These are phyloP conservation scores for Penicillium longicatenatum DNA, from an alignment of 495 filamentous ascomycete genomes.

Conservation along the genomic window DNA sequence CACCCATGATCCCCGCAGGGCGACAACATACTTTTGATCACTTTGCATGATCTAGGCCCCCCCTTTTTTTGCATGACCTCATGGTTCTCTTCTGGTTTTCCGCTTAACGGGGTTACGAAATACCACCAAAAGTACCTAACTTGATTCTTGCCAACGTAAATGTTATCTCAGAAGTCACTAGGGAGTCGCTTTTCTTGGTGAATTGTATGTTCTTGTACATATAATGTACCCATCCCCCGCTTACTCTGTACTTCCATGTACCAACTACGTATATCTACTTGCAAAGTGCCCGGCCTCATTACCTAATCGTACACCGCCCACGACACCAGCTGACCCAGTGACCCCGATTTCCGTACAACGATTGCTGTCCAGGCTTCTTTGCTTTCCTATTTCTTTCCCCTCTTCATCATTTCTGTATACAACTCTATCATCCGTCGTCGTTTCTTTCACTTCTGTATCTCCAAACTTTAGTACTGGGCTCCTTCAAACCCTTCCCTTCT, in stretches of 20 bases:
- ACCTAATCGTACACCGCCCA: conserved; percentile 8
- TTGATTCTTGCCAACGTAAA: conserved; percentile 1
- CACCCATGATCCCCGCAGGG: conserved; percentile 26
- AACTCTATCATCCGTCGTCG: conserved; percentile 8
- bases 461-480: not conserved
- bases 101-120: conserved; percentile 20
- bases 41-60: conserved; percentile 19
- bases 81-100: conserved; percentile 17
- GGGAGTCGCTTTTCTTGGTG: not conserved
- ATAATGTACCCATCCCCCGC: not conserved
- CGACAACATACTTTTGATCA: conserved; percentile 18
- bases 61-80: conserved; percentile 19
- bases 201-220: not conserved
- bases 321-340: conserved; percentile 11
- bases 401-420: conserved; percentile 14
- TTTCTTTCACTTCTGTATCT: not conserved
- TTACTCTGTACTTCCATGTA: not conserved
- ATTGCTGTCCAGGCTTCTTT: conserved; percentile 8
- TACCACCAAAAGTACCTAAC: conserved; percentile 19
- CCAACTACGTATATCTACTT: not conserved
- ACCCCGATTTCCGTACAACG: conserved; percentile 5
- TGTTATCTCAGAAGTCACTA: not conserved
- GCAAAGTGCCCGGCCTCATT: conserved; percentile 2
- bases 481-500: conserved; percentile 19
- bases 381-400: conserved; percentile 3